These are phyloP conservation scores for Sarocladium oryzae DNA, from an alignment of 2,329 filamentous ascomycete genomes.

Conservation along the genomic window DNA sequence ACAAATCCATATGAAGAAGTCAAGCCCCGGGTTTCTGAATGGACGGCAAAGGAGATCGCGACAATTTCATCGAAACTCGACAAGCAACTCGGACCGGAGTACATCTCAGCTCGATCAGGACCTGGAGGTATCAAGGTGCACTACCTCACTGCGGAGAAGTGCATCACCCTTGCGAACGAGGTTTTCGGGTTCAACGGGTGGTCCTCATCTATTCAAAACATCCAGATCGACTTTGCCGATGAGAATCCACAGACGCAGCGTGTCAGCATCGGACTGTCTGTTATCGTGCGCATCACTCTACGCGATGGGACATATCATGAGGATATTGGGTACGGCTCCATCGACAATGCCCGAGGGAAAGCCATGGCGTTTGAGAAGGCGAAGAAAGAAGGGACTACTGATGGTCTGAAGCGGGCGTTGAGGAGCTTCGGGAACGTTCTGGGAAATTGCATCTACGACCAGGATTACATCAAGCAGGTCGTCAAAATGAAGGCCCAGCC, in stretches of 20 bases:
- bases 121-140: constrained; percentile 81
- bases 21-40: constrained; percentile 64
- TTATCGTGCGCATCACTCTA: constrained; percentile 84
- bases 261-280: constrained; percentile 79
- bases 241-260: constrained; percentile 72
- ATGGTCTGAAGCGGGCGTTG: constrained; percentile 82
- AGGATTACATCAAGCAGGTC: constrained; percentile 86
- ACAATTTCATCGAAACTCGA: constrained; percentile 81
- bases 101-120: constrained; percentile 80
- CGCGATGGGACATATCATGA: constrained; percentile 95
- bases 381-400: constrained; percentile 96
- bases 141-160: constrained; percentile 94
- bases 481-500: constrained; percentile 79
- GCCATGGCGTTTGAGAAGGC: constrained; percentile 96
- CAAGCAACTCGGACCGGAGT: constrained; percentile 92
- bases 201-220: constrained; percentile 92
- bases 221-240: constrained; percentile 93
- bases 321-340: constrained; percentile 94
- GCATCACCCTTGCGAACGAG: constrained; percentile 89
- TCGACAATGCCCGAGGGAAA: constrained; percentile 94
- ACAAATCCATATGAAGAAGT: constrained; percentile 77
- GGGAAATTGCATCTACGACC: constrained; percentile 98
- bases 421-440: constrained; percentile 93
- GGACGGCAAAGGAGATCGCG: constrained; percentile 84
- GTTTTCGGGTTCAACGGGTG: constrained; percentile 97